Base-by-base conservation (phyloP, 768 basidiomycete species). In the Amyloporia xantha region DNA sequence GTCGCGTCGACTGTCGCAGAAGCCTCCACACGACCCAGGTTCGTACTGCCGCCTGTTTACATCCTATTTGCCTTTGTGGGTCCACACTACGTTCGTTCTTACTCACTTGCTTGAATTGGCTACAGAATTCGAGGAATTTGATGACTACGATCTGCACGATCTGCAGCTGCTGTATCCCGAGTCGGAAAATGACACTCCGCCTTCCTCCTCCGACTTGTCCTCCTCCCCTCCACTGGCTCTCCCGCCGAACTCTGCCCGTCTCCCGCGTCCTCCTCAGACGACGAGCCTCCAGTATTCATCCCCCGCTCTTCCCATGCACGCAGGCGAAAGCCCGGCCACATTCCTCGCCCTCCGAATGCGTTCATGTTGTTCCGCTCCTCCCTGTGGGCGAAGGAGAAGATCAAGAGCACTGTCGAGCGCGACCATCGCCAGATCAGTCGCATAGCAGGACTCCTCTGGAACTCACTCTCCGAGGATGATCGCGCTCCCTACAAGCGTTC, bases 301-400 rank as follows among this genome's bases (percentile, higher is more conserved):
- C 62, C 62, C 19, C 66, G 67, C 25, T 62, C 68, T n/a, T 69
- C 74, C 6, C 74, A 74, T 47, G 63, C 62, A 0, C 69, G 71
- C 48, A 71, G 66, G 54, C 66, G 65, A 59, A 66, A 62, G 59
- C 66, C 59, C 9, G 71, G 71, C 28, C 81, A 81, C 60, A 77
- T 58, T 30, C 81, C 81, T 26, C 81, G 90, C 12, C 91, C 91
- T 1, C 75, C 85, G 48, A 94, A 93, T 59, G 84, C 89, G 9
- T 94, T 91, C 72, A 89, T 91, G 66, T 70, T 91, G 51, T 91
- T 79, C 62, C 81, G 90, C 35, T 87, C 82, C 17, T 76, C 76
- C 59, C 75, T 84, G 38, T 76, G 86, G 68, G 73, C 70, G 46
- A 76, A 76, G 55, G 67, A 71, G 9, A 68, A 74, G 27, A 62